Percentiles rank a stretch among this genome's conserved stretches.
Conservation (phyloP, 1,284 basidiomycete species). For the Thelephora terrestris region DNA sequence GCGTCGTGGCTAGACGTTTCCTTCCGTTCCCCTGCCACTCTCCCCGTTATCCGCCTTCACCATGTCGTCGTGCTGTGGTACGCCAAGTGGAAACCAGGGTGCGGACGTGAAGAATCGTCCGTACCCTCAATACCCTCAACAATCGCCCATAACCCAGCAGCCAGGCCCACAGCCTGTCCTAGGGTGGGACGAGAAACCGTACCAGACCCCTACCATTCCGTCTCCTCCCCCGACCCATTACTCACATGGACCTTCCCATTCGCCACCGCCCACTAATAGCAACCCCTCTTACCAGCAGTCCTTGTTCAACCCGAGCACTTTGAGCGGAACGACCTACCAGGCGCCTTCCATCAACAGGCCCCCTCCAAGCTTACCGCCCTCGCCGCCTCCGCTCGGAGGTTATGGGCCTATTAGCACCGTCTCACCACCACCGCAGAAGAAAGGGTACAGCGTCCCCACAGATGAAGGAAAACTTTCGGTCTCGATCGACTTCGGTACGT, state of each 20-base stretch:
- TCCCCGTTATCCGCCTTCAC: constrained; percentile 9
- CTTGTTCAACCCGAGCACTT: too few relatives aligned
- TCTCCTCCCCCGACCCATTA: constrained; percentile 34
- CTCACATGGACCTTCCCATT: constrained; percentile 15
- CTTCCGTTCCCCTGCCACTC: background rate
- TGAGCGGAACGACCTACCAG: too few relatives aligned
- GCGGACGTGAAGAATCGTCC: constrained; percentile 15
- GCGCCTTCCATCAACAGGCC: too few relatives aligned
- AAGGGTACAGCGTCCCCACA: constrained; percentile 4
- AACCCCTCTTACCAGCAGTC: too few relatives aligned
- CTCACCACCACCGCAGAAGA: constrained; percentile 14
- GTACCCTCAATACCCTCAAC: constrained; percentile 11
- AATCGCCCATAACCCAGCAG: constrained; percentile 35
- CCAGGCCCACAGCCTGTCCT: constrained; percentile 26
- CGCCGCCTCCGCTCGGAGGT: too few relatives aligned
- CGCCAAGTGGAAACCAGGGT: constrained; percentile 21
- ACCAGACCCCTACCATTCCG: constrained; percentile 30
- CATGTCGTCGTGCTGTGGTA: constrained; percentile 57
- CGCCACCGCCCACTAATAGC: constrained; percentile 2
- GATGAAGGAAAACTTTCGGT: constrained; percentile 65
- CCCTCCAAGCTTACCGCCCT: too few relatives aligned
- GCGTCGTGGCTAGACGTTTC: background rate
- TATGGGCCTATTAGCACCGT: constrained; percentile 11
- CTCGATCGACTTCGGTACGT: constrained; percentile 69
- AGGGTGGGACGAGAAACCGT: constrained; percentile 22